Percentiles rank a stretch among this genome's conserved stretches.
phyloP scores from a whole-genome alignment of 2,329 filamentous ascomycete species.

The Epichloe brachyelytri region DNA sequence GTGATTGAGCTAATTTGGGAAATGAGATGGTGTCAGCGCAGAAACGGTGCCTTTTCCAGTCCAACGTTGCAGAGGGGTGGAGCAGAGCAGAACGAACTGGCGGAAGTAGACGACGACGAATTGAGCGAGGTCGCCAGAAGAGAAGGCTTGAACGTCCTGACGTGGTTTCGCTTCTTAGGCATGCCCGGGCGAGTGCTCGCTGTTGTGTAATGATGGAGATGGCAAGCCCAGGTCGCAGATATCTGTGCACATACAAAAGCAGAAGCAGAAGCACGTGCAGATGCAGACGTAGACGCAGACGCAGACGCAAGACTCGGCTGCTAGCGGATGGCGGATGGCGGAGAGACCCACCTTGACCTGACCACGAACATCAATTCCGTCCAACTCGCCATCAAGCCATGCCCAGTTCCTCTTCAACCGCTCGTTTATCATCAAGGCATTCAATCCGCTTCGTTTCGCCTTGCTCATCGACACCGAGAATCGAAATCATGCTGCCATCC shows the following conservation, averaged over 20 bases:
- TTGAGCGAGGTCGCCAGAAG: constrained; percentile 35
- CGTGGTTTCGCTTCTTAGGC: constrained; percentile 50
- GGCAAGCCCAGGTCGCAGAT: not conserved
- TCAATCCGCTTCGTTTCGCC: not conserved
- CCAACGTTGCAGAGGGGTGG: not conserved
- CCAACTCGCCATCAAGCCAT: not conserved
- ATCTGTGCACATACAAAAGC: too few relatives aligned
- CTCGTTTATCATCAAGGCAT: not conserved
- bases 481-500: not conserved
- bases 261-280: not conserved
- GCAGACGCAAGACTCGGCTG: not conserved
- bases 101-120: constrained; percentile 7
- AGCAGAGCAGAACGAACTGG: not conserved
- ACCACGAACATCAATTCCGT: too few relatives aligned
- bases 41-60: not conserved
- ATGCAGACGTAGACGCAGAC: not conserved
- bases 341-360: not conserved
- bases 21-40: not conserved
- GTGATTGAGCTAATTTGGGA: constrained; percentile 16
- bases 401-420: not conserved
- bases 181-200: constrained; percentile 26
- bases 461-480: not conserved
- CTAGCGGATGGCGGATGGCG: not conserved
- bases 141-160: constrained; percentile 44
- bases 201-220: not conserved